Evolutionary conservation across 2,329 filamentous ascomycete species (phyloP).

Genomic region (Grosmannia huntii): DNA sequence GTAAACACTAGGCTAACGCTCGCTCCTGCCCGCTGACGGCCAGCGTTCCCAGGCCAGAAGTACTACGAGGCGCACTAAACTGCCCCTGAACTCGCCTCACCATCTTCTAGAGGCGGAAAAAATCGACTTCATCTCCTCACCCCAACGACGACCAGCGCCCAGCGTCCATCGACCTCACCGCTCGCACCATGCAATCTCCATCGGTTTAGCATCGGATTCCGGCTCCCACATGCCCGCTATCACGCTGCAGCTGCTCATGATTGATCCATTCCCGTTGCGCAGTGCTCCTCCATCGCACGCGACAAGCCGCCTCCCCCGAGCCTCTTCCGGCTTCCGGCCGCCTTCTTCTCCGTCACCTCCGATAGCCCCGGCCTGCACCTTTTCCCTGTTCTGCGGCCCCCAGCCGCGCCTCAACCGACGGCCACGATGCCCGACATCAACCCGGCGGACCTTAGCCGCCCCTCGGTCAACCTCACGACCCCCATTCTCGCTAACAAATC

Average conservation of each 20-base stretch:
- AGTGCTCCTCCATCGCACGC: constrained; percentile 33
- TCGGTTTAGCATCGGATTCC: constrained; percentile 26
- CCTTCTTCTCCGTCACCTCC: constrained; percentile 14
- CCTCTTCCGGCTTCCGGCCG: constrained; percentile 13
- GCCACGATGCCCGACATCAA: constrained; percentile 54
- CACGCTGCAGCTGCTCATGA: constrained; percentile 31
- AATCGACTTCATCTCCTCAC: not conserved
- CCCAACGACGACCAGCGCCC: not conserved
- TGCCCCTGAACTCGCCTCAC: not conserved
- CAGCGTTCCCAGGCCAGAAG: not conserved
- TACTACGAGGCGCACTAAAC: not conserved
- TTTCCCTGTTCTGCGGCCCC: not conserved
- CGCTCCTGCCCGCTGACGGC: not conserved
- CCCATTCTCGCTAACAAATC: constrained; percentile 46
- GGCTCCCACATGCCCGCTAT: constrained; percentile 28
- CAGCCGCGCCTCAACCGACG: not conserved
- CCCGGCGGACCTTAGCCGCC: constrained; percentile 54
- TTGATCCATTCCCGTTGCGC: constrained; percentile 27
- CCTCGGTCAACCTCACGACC: constrained; percentile 43
- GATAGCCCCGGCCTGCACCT: not conserved
- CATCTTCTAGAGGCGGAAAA: not conserved
- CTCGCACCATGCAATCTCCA: constrained; percentile 29
- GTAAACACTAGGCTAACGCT: not conserved
- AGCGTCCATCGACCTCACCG: constrained; percentile 10
- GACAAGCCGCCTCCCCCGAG: constrained; percentile 18